phyloP scores from a whole-genome alignment of 192 early-diverging fungal species.

The Gamsiella multidivaricata region DNA sequence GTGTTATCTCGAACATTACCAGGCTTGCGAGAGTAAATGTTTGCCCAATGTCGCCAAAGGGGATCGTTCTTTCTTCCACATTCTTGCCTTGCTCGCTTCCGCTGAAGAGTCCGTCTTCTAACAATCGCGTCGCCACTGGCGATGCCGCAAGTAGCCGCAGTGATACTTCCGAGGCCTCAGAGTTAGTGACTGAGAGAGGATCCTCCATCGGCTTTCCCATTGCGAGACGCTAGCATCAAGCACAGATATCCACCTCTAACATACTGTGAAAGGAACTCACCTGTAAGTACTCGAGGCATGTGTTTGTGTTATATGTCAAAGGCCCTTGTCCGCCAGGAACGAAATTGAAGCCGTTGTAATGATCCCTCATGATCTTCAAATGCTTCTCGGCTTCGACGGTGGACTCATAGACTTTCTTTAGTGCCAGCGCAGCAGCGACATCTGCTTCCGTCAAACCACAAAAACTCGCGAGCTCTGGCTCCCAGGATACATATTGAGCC shows the following conservation, averaged over 20 bases:
- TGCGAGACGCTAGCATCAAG: slow-evolving; percentile 20
- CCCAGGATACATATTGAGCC: slow-evolving; percentile 27
- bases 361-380: slow-evolving; percentile 44
- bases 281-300: slow-evolving; percentile 52
- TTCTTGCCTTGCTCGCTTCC: slow-evolving; percentile 24
- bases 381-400: slow-evolving; percentile 25
- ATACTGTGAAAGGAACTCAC: slow-evolving; percentile 22
- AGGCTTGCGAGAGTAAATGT: slow-evolving; percentile 20
- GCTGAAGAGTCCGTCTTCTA: slow-evolving; percentile 28
- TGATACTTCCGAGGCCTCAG: slow-evolving; percentile 20
- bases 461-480: slow-evolving; percentile 11
- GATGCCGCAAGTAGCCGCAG: slow-evolving; percentile 33
- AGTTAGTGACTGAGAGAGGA: slow-evolving; percentile 42
- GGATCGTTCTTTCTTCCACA: slow-evolving; percentile 18
- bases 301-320: slow-evolving; percentile 42
- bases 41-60: slow-evolving; percentile 19
- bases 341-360: slow-evolving; percentile 44
- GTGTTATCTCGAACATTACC: slow-evolving; percentile 24
- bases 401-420: slow-evolving; percentile 17
- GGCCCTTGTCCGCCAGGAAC: slow-evolving; percentile 29
- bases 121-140: slow-evolving; percentile 28
- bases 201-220: slow-evolving; percentile 18
- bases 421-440: slow-evolving; percentile 30
- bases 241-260: not conserved
- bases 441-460: slow-evolving; percentile 35